Evolutionary conservation across 2,329 filamentous ascomycete genomes (phyloP), one percentile per base, ranked within the genome.

Genomic region (Verruconis gallopava): DNA sequence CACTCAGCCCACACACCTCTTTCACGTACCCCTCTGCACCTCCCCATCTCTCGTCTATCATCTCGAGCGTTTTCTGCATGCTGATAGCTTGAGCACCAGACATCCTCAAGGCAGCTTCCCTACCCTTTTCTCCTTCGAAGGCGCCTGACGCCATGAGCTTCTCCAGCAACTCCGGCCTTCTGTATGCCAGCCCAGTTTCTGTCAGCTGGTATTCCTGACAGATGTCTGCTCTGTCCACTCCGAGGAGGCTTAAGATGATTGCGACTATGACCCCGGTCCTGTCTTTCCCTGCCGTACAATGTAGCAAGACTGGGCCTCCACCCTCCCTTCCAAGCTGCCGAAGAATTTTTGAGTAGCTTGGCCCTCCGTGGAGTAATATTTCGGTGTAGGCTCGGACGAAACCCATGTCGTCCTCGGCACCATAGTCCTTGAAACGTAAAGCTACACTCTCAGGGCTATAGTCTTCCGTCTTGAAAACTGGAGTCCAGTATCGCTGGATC

Each of bases 201-300:
- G 79, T 84, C 6, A 84, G 62, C 13, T 69, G 64, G 55, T 86
- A 88, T 56, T 88, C 82, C 6, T 69, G 58, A 0, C 77, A 79
- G n/a, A 83, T 68, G 3, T 60, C 55, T 22, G 72, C 63, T 48
- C 76, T 68, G 1, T 66, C 58, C 0, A 83, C 75, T 3, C 77
- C 76, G 5, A 75, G 75, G 20, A 85, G 65, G 19, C 71, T 61
- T 30, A 85, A 65, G 5, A 86, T 55, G 32, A 88, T 51, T 3
- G 79, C 81, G 38, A 75, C 72, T 35, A 85, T 61, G 3, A 86
- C 69, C 2, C 82, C 82, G 0, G 82, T 86, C 34, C 82, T 69
- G 56, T 88, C 82, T 59, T 88, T 88, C 11, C 82, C 82, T 0
- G 79, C 80, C 0, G 80, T 82, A 57, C 82, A 86, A 53, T 88